phyloP scores from a whole-genome alignment of 208 protist genomes.

The Jaenimonas drosophilae region DNA sequence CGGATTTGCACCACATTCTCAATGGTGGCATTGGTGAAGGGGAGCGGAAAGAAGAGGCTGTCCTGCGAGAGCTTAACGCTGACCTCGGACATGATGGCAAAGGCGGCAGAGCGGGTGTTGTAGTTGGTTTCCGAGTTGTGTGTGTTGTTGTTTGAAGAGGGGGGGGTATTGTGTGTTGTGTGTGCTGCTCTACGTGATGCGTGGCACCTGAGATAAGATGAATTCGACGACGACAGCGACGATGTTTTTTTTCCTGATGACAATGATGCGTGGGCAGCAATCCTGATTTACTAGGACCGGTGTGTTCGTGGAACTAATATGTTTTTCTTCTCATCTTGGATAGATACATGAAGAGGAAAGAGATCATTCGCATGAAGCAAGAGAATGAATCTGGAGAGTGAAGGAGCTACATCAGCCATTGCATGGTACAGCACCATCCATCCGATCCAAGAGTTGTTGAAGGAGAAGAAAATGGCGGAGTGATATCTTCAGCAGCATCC shows the following conservation, averaged over 20 bases:
- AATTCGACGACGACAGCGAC: too few relatives aligned
- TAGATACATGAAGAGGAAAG: background rate
- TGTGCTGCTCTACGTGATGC: too few relatives aligned
- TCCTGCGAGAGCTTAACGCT: conserved; percentile 58
- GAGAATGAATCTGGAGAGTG: background rate
- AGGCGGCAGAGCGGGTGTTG: background rate
- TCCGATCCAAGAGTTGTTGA: too few relatives aligned
- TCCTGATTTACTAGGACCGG: too few relatives aligned
- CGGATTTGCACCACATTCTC: conserved; percentile 71
- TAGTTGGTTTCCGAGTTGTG: background rate
- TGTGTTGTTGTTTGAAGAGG: background rate
- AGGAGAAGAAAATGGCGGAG: too few relatives aligned
- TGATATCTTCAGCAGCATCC: background rate
- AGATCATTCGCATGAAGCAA: conserved; percentile 2
- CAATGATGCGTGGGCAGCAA: too few relatives aligned
- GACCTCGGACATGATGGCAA: conserved; percentile 9
- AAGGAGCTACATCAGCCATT: too few relatives aligned
- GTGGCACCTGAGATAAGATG: too few relatives aligned
- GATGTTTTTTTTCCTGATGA: too few relatives aligned
- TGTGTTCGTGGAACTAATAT: background rate
- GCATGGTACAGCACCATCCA: too few relatives aligned
- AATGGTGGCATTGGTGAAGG: conserved; percentile 57
- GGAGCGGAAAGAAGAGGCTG: conserved; percentile 66
- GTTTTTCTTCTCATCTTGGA: conserved; percentile 5
- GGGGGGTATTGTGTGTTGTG: too few relatives aligned